Conservation (phyloP, 2,329 filamentous ascomycete genomes). For the Karstenula rhodostoma region DNA sequence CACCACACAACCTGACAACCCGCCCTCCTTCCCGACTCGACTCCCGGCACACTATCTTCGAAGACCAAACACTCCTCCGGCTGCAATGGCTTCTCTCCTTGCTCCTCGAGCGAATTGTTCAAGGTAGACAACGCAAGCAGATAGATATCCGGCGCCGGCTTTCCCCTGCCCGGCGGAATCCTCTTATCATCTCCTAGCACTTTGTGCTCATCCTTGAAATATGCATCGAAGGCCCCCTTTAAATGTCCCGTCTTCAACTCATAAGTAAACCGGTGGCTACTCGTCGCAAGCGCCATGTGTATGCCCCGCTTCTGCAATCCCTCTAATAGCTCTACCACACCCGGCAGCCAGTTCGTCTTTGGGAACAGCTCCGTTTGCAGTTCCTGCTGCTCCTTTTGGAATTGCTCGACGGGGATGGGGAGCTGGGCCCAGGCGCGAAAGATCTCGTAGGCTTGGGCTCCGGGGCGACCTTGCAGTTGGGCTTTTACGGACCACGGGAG, state of each 20-base stretch:
- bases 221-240: conserved; percentile 62
- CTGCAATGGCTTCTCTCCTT: conserved; percentile 67
- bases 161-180: conserved; percentile 81
- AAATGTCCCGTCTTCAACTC: conserved; percentile 74
- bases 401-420: conserved; percentile 76
- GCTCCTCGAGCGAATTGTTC: conserved; percentile 73
- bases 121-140: conserved; percentile 83
- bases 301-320: conserved; percentile 67
- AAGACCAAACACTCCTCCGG: conserved; percentile 95
- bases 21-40: conserved; percentile 87
- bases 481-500: conserved; percentile 97
- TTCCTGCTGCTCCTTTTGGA: conserved; percentile 64
- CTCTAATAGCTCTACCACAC: conserved; percentile 73
- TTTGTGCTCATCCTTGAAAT: conserved; percentile 73
- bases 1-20: conserved; percentile 96
- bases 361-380: conserved; percentile 79
- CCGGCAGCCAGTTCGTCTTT: conserved; percentile 76
- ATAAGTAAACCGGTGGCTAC: conserved; percentile 76
- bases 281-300: conserved; percentile 87
- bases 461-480: conserved; percentile 74
- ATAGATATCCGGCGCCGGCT: conserved; percentile 95
- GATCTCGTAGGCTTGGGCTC: conserved; percentile 66
- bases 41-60: conserved; percentile 92
- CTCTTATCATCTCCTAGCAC: conserved; percentile 87
- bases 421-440: conserved; percentile 86